Evolutionary conservation across 345 rosid genomes (phyloP).

Genomic region (Zanthoxylum bungeanum): DNA sequence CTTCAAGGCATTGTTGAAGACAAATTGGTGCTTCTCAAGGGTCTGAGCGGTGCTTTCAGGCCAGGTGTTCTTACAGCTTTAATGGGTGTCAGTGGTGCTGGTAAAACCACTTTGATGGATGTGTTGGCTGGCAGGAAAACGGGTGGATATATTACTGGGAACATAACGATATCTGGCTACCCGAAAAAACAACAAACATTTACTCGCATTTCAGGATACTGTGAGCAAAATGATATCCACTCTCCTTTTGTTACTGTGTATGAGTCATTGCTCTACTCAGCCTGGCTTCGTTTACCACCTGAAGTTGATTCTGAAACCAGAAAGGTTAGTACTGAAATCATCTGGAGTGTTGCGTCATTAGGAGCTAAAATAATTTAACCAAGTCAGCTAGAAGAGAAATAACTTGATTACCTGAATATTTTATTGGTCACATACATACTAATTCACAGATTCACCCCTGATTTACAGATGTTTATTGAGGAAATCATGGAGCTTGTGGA

Average conservation of each 20-base stretch:
- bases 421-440: background rate
- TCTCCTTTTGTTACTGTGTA: slow-evolving; percentile 53
- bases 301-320: slow-evolving; percentile 32
- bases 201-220: slow-evolving; percentile 53
- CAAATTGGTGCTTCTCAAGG: slow-evolving; percentile 43
- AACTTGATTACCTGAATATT: background rate
- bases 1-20: slow-evolving; percentile 37
- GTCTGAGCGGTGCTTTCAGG: slow-evolving; percentile 52
- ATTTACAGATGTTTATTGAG: slow-evolving; percentile 18
- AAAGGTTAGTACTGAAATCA: slow-evolving; percentile 26
- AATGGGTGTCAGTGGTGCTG: slow-evolving; percentile 63
- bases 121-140: slow-evolving; percentile 58
- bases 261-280: slow-evolving; percentile 52
- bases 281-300: slow-evolving; percentile 49
- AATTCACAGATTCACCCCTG: background rate
- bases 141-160: slow-evolving; percentile 47
- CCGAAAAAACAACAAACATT: slow-evolving; percentile 58
- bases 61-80: slow-evolving; percentile 57
- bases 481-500: slow-evolving; percentile 51
- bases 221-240: slow-evolving; percentile 63
- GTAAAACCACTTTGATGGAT: slow-evolving; percentile 60
- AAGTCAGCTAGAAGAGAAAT: background rate
- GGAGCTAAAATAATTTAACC: background rate
- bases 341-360: background rate
- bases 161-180: slow-evolving; percentile 42